Base-by-base conservation (phyloP, 2,329 filamentous ascomycete genomes). In the Curvularia sp. region DNA sequence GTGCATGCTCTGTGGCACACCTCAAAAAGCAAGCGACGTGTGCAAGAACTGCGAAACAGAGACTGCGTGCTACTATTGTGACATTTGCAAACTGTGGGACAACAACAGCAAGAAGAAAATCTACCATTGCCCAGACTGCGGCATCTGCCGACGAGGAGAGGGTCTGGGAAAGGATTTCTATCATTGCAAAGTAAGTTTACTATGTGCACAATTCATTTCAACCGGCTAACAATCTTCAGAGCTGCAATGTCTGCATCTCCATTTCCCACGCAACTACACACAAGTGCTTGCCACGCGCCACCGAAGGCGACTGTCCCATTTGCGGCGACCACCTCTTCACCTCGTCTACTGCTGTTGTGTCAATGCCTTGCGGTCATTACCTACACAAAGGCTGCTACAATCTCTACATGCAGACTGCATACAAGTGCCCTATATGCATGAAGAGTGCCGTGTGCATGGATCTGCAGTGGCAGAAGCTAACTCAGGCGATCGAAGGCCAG, bases 381-480 rank as follows among this genome's bases (percentile, higher is more conserved):
- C 96, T 99, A 74, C 95, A 99, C 78, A 89, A 90, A 69, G 87
- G 86, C 58, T 99, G 95, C 78, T 95, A 96, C 72, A 87, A 91
- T 46, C 87, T 95, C 68, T 91, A 97, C 74, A 93, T 96, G 82
- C 89, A 89, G 69, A 88, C 88, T 3, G 96, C 93, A 5, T 99
- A 98, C 81, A 96, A 94, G 72, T 99, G 95, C 71, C 95, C 94
- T 0, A 93, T 97, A 49, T 99, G 95, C 84, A 96, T 90, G 80
- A 96, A 95, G 78, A 97, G 91, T 64, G 89, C 96, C n/a, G 87
- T 92, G 65, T 98, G 98, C 73, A 99, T 99, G 94, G 94, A 97
- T 73, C 86, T 91, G 38, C 91, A 96, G 68, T 99, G 98, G 80
- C 88, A 92, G 49, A 95, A 95, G 67, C 80, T 98, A 33, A 94